These are phyloP conservation scores for Magnolia changhungtana DNA, from an alignment of 164 flowering plant species.

Conservation along the genomic window DNA sequence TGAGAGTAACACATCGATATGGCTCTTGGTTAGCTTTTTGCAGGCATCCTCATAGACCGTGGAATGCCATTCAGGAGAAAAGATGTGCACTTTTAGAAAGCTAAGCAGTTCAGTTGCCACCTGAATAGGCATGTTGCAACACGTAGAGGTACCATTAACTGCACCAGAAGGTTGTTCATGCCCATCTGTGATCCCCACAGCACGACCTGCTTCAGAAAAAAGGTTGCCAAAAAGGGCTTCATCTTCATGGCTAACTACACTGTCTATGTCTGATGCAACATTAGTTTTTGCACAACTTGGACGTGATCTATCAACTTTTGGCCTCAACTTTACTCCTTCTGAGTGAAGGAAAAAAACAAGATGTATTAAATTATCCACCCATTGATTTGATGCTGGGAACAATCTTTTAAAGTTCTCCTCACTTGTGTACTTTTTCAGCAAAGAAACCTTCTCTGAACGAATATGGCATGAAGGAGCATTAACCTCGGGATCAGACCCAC, in stretches of 20 bases:
- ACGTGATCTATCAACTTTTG: slow-evolving; percentile 59
- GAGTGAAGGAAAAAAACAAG: slow-evolving; percentile 68
- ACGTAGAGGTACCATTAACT: slow-evolving; percentile 34
- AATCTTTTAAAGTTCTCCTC: slow-evolving; percentile 58
- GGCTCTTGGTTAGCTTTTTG: slow-evolving; percentile 39
- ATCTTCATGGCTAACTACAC: slow-evolving; percentile 69
- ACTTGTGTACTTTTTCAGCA: slow-evolving; percentile 50
- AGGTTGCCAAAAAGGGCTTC: slow-evolving; percentile 98
- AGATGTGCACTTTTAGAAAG: slow-evolving; percentile 54
- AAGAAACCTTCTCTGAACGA: slow-evolving; percentile 41
- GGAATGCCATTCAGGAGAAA: slow-evolving; percentile 63
- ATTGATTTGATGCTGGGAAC: slow-evolving; percentile 57
- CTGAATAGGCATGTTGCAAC: slow-evolving; percentile 52
- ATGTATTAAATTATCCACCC: slow-evolving; percentile 77
- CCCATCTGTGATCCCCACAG: slow-evolving; percentile 64
- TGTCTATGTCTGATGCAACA: slow-evolving; percentile 54
- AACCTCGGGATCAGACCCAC: slow-evolving; percentile 19
- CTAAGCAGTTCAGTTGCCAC: slow-evolving; percentile 67
- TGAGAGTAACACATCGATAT: slow-evolving; percentile 47
- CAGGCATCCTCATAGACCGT: slow-evolving; percentile 62
- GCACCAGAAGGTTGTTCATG: slow-evolving; percentile 54
- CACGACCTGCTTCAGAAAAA: slow-evolving; percentile 84
- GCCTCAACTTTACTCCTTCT: slow-evolving; percentile 71
- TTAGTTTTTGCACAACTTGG: slow-evolving; percentile 47
- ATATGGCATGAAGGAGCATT: slow-evolving; percentile 41